Evolutionary conservation across 345 rosid genomes (phyloP).

Genomic region (Citrus reticulata): DNA sequence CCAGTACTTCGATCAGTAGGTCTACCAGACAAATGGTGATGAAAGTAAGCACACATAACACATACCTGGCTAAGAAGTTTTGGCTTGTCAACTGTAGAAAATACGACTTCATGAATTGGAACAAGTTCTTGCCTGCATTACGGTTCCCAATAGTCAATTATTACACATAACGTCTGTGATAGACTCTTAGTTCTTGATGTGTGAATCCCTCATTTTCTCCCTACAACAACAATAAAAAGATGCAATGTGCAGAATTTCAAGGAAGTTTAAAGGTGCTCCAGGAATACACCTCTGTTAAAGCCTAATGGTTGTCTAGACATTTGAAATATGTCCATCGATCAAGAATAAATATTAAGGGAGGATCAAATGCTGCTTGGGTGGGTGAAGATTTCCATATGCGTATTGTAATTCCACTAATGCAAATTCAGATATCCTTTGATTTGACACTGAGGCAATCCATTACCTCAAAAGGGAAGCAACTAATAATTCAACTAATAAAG

Average conservation of each 20-base stretch:
- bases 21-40: neutral
- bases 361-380: neutral
- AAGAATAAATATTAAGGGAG: neutral
- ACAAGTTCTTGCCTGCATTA: conserved; percentile 47
- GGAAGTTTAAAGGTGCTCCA: neutral
- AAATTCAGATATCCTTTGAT: neutral
- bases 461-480: neutral
- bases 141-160: conserved; percentile 15
- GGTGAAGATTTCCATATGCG: neutral
- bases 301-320: neutral
- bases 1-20: conserved; percentile 4
- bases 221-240: neutral
- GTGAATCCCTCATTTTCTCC: neutral
- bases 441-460: neutral
- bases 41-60: neutral
- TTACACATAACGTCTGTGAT: neutral
- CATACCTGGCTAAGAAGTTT: conserved; percentile 77
- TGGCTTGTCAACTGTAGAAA: conserved; percentile 68
- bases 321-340: neutral
- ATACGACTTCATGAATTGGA: conserved; percentile 65
- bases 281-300: neutral
- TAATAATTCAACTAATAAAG: neutral
- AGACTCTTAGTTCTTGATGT: neutral
- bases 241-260: neutral
- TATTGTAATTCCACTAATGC: neutral